Base-by-base conservation (phyloP, 2,329 filamentous ascomycete genomes). In the Xylaria sp. region DNA sequence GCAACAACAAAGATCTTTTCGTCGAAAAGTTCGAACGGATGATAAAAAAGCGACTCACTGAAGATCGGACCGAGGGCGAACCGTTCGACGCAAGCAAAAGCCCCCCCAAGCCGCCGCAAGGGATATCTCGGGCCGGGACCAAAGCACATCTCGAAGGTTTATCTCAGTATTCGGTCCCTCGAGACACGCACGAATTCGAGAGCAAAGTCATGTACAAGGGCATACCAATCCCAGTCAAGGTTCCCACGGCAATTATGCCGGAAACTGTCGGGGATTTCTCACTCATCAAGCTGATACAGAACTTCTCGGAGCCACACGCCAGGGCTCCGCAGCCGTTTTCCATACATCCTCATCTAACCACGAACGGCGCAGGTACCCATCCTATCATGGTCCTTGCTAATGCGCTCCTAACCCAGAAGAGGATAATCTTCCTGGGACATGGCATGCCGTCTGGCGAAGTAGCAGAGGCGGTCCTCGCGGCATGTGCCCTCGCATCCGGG, bases 181-280 rank as follows among this genome's bases (percentile, higher is more conserved):
- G 94, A 66, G 94, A 99, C 70, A 99, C 94, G 0, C 94, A 99
- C 72, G 94, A 99, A 72, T 97, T 96, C 68, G 94, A 97, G 76
- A 95, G 91, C 63, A 91, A 88, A 67, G 91, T 99, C 66, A 85
- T 93, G 69, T 99, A 99, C 77, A 96, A 97, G 75, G 91, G 92
- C 59, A 94, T 97, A 51, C 93, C 93, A 0, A 93, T 99, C 22
- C 94, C 94, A 1, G 91, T 99, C 76, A 97, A 97, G 74, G 88
- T 99, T 7, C 94, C 94, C 0, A 92, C 93, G 2, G 92, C 94
- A 9, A 84, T 96, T 53, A 93, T 92, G 77, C 91, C 92, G 1
- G 94, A 99, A 77, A 97, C 91, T 0, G 94, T 99, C 16, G 94
- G 94, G 57, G 94, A 99, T 74, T 99, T 99, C 69, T 97, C 92